These are phyloP conservation scores for Pterocarpus santalinus DNA, from an alignment of 306 rosid genomes.

Conservation along the genomic window DNA sequence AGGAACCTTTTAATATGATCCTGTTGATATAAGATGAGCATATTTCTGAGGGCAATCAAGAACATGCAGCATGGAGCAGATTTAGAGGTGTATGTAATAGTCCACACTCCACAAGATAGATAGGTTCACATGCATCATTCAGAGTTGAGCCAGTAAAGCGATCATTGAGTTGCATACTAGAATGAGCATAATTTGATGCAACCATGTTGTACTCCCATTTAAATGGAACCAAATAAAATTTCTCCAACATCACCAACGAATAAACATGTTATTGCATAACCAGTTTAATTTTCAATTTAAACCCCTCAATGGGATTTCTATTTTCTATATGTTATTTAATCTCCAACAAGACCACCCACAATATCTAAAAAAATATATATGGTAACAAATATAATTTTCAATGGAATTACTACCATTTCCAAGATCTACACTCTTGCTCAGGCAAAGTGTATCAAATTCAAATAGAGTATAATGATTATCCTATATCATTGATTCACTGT, in stretches of 20 bases:
- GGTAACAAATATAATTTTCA: not conserved
- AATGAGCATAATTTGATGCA: slow-evolving; percentile 31
- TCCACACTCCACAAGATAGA: slow-evolving; percentile 9
- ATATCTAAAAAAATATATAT: not conserved
- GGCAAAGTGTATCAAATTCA: not conserved
- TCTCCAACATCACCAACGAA: slow-evolving; percentile 2
- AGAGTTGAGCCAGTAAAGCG: slow-evolving; percentile 13
- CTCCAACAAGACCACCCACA: slow-evolving; percentile 15
- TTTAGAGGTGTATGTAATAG: not conserved
- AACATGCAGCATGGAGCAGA: slow-evolving; percentile 5
- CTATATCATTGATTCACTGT: not conserved
- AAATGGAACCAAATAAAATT: slow-evolving; percentile 2
- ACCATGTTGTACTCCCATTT: not conserved
- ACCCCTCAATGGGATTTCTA: slow-evolving; percentile 6
- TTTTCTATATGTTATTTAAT: not conserved
- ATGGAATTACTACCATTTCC: not conserved
- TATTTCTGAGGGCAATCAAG: not conserved
- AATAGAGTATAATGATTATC: not conserved
- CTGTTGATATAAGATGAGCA: slow-evolving; percentile 15
- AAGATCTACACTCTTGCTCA: not conserved
- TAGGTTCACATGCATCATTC: slow-evolving; percentile 5
- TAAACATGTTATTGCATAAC: not conserved
- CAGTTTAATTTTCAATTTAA: slow-evolving; percentile 7
- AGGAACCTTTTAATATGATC: not conserved
- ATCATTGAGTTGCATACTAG: slow-evolving; percentile 17